Base-by-base conservation (phyloP, 1,139 yeast genomes). In the Suhomyces atakaporum region DNA sequence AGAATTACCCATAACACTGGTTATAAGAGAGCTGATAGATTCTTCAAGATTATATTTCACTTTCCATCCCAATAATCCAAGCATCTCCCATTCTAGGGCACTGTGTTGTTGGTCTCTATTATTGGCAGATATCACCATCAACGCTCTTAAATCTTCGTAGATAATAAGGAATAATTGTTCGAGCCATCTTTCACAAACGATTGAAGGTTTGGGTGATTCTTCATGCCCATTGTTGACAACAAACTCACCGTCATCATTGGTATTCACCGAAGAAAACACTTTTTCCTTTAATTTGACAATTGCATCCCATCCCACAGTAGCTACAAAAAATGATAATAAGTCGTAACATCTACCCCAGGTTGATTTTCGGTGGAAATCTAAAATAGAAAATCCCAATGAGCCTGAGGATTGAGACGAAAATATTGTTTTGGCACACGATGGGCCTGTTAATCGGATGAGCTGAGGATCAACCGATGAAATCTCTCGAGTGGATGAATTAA, bases 281-380 rank as follows among this genome's bases (percentile, higher is more conserved):
- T 42, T 29, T 33, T 54, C 56, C 38, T 60, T 61, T 26, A 63
- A 29, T 3, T 43, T 34, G 20, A 64, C 62, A 27, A 60, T 37
- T 29, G 50, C 47, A 36, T 69, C 73, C 76, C 76, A 70, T 2
- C 75, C 75, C 20, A 60, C 54, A 13, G 58, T 39, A 1, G 75
- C 73, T 1, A 66, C 59, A 27, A 69, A 53, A 20, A 64, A 54
- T 3, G 73, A 60, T 31, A 70, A 42, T 25, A 70, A 47, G 39
- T 69, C 73, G 44, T 68, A 70, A 29, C 66, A 53, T 36, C 71
- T 56, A 5, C 75, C 75, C 74, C 75, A 69, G 2, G 73, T 66
- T 0, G 73, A 66, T 24, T 53, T 60, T 30, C 53, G 51, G 27
- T 55, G 53, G 42, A 67, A 69, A 37, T 68, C 71, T 15, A 66